Percentiles rank a stretch among this genome's conserved stretches.
Conservation (phyloP, 2,329 filamentous ascomycete genomes). For the Colletotrichum somersetense region DNA sequence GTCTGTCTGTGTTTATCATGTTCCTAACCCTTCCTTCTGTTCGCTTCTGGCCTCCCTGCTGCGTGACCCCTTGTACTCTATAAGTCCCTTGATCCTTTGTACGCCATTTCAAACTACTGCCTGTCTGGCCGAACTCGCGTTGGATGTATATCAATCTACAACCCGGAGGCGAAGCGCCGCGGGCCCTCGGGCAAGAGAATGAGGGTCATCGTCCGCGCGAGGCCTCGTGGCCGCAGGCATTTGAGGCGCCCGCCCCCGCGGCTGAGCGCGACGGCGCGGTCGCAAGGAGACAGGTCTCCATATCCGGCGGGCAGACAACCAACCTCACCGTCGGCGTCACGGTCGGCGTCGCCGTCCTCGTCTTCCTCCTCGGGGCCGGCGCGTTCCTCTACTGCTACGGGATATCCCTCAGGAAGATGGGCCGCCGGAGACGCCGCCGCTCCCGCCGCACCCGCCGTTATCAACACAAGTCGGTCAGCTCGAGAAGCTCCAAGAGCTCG, state of each 20-base stretch:
- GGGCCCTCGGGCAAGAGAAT: neutral
- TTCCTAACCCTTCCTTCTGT: constrained; percentile 14
- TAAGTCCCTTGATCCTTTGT: neutral
- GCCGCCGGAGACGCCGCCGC: constrained; percentile 48
- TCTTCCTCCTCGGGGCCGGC: constrained; percentile 54
- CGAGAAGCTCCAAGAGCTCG: constrained; percentile 52
- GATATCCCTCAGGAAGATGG: constrained; percentile 52
- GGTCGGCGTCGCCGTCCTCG: constrained; percentile 56
- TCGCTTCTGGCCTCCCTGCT: constrained; percentile 19
- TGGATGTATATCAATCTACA: constrained; percentile 41
- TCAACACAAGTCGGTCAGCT: constrained; percentile 49
- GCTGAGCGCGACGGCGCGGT: neutral
- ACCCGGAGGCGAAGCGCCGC: constrained; percentile 9
- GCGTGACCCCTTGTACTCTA: constrained; percentile 18
- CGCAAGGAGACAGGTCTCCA: constrained; percentile 32
- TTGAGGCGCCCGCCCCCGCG: neutral
- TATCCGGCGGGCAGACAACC: constrained; percentile 46
- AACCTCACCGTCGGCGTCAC: constrained; percentile 59
- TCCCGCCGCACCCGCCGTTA: constrained; percentile 42
- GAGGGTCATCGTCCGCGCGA: constrained; percentile 1
- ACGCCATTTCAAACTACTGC: neutral
- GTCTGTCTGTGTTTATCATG: constrained; percentile 18
- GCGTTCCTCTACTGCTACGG: constrained; percentile 58
- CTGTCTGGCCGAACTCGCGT: constrained; percentile 3
- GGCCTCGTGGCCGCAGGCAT: neutral